Base-by-base conservation (phyloP, 345 rosid genomes). In the Brassica incana region DNA sequence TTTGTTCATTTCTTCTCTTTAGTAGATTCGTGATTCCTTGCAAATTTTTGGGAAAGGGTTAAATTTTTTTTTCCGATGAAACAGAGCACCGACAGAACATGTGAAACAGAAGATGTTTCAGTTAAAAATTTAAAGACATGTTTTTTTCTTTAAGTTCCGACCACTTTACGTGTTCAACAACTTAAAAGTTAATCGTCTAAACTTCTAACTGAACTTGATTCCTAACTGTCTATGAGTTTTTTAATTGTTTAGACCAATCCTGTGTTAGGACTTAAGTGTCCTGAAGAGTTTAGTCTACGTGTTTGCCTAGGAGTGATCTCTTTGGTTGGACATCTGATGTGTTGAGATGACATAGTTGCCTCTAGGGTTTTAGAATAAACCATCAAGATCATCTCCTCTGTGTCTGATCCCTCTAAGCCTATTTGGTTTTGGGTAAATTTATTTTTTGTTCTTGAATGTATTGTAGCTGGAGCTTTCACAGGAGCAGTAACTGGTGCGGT, bases 401-500 rank as follows among this genome's bases (percentile, higher is more conserved):
- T 33, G 38, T 35, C 23, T 69, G 74, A 59, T 68, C 63, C 2
- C 6, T 11, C 32, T 52, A 48, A 6, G 33, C 5, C 7, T 1
- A 16, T 27, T 66, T 45, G 61, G 29, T 62, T 11, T 45, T 50
- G 56, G 56, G 14, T 14, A 50, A 6, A 18, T 6, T 36, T 27
- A 3, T 43, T 43, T 4, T 29, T 36, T 2, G 45, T 52, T 80
- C 9, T 63, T 52, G 2, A 36, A 60, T 62, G 8, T 36, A 30
- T 67, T 82, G 76, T 81, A 92, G 97, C 91, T 65, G 97, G 97
- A 80, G 96, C 89, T 75, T 87, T 88, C 72, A 83, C 89, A 3
- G 98, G 98, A 71, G 97, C 93, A 4, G 63, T 90, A 43, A 87
- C 90, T 0, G 95, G 98, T 60, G 97, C 91, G 69, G 80, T 93